Evolutionary conservation across 2,329 filamentous ascomycete genomes (phyloP), one percentile per base, ranked within the genome.

Genomic region (Fusarium guadeloupense): DNA sequence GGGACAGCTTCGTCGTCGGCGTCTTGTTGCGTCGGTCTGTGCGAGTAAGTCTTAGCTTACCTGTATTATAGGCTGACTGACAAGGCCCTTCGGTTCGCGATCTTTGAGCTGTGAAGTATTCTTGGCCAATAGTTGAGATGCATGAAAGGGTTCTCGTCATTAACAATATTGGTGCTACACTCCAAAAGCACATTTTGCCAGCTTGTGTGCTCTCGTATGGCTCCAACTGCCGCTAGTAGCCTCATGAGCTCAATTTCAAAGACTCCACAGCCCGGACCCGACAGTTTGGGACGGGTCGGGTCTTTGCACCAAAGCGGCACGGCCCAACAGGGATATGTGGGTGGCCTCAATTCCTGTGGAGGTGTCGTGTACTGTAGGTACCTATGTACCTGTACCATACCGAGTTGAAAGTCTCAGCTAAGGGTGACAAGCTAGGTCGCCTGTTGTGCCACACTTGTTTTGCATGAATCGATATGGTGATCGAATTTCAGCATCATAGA

Each of bases 341-440:
- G 50, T 53, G 62, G 68, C 69, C 68, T 70, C 68, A 69, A 61
- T 65, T 57, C 49, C 41, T 23, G 45, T 66, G 62, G 67, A 25
- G 41, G 31, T 58, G 30, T 31, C 10, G 13, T 59, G 13, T 23
- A 21, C 5, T 17, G 47, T 43, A 60, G 23, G 43, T 43, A 52
- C 37, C 42, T 45, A 45, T 37, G 45, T 26, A 26, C 25, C n/a
- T n/a, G n/a, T n/a, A n/a, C n/a, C n/a, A n/a, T n/a, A n/a, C n/a
- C n/a, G n/a, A 53, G 45, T 49, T 37, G 40, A 17, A 40, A 31
- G 34, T 51, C 44, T 51, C 37, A 47, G 19, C 31, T 34, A 48
- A 46, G 31, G 46, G 40, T 43, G 42, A 51, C 37, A 30, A 25
- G 45, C 54, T 53, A 19, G 46, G n/a, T n/a, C n/a, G n/a, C n/a